Evolutionary conservation across 2,329 filamentous ascomycete genomes (phyloP).

Genomic region (Stachybotrys chartarum): DNA sequence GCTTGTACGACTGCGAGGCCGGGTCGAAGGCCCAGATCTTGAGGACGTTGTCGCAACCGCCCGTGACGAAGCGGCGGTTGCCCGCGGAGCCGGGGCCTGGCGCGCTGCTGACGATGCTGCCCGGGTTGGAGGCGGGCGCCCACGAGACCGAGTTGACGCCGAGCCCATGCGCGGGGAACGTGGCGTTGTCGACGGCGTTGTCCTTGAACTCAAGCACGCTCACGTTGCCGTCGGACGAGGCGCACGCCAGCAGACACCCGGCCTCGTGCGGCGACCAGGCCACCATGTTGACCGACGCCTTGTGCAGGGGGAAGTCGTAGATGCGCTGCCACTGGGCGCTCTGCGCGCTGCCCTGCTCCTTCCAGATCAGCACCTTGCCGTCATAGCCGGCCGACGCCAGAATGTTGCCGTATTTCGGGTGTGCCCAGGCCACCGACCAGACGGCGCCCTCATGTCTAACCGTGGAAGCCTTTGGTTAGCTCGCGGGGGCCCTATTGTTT

Average conservation of each 20-base stretch:
- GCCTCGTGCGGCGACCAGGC: slow-evolving; percentile 96
- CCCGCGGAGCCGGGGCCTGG: slow-evolving; percentile 51
- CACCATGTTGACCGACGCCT: slow-evolving; percentile 92
- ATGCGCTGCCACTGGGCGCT: slow-evolving; percentile 71
- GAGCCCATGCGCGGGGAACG: slow-evolving; percentile 86
- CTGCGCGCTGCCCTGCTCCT: slow-evolving; percentile 57
- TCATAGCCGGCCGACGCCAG: slow-evolving; percentile 94
- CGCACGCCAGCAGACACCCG: slow-evolving; percentile 89
- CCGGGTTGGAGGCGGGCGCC: slow-evolving; percentile 80
- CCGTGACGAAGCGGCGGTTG: slow-evolving; percentile 83
- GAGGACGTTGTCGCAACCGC: slow-evolving; percentile 86
- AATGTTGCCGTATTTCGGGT: slow-evolving; percentile 98
- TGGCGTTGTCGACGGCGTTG: slow-evolving; percentile 82
- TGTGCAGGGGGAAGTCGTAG: slow-evolving; percentile 90
- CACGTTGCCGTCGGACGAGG: slow-evolving; percentile 88
- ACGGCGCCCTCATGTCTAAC: slow-evolving; percentile 89
- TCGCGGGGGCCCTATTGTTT: background rate
- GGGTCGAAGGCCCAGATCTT: slow-evolving; percentile 85
- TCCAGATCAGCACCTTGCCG: slow-evolving; percentile 98
- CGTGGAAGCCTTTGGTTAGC: slow-evolving; percentile 8
- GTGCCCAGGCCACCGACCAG: slow-evolving; percentile 97
- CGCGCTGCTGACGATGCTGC: slow-evolving; percentile 72
- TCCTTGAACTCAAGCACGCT: slow-evolving; percentile 96
- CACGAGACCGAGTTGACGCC: slow-evolving; percentile 95
- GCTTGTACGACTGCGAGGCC: slow-evolving; percentile 53